Percentiles rank a stretch among this genome's conserved stretches.
phyloP scores from a whole-genome alignment of 495 filamentous ascomycete genomes.

The Penicillium cosmopolitanum region DNA sequence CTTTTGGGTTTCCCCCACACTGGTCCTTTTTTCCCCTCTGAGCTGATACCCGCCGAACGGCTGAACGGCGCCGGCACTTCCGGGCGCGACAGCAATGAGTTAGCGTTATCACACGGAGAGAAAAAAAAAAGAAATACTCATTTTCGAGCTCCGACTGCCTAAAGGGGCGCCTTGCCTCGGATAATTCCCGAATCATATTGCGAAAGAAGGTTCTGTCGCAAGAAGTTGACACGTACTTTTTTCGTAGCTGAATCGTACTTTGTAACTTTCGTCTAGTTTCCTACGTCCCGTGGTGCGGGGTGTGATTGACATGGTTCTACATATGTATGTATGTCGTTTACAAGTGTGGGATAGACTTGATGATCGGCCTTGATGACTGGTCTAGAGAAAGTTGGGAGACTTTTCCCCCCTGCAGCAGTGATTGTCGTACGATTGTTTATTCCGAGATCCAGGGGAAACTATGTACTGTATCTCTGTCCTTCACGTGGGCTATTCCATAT shows the following conservation, averaged over 20 bases:
- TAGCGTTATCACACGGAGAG: neutral
- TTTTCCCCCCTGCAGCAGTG: conserved; percentile 2
- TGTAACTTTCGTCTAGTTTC: neutral
- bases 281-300: neutral
- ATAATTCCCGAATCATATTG: neutral
- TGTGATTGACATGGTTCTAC: neutral
- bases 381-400: neutral
- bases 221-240: conserved; percentile 7
- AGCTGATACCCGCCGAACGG: conserved; percentile 3
- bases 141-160: neutral
- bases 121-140: neutral
- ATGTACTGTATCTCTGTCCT: neutral
- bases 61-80: conserved; percentile 4
- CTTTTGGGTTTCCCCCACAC: neutral
- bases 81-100: neutral
- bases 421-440: conserved; percentile 2
- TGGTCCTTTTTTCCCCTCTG: neutral
- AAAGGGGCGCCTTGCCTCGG: neutral
- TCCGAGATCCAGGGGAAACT: conserved; percentile 5
- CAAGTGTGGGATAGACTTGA: neutral
- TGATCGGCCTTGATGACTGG: neutral
- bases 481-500: conserved; percentile 5
- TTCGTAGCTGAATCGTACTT: neutral
- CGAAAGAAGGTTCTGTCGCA: neutral
- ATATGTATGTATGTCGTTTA: neutral